phyloP scores from a whole-genome alignment of 805 yeast genomes.

The Zygosaccharomyces kombuchaensis region DNA sequence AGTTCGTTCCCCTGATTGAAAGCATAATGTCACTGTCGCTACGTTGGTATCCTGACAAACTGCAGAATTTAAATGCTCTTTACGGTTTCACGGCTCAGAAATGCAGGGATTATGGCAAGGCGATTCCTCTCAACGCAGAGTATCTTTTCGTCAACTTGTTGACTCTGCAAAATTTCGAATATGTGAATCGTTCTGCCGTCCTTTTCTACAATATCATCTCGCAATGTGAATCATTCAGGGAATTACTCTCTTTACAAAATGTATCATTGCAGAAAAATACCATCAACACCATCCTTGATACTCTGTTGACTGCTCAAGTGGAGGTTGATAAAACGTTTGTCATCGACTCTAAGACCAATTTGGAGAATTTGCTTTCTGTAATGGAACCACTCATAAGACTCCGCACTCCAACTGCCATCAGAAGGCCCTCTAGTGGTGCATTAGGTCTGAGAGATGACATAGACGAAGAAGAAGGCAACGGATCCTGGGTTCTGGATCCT shows the following conservation, averaged over 20 bases:
- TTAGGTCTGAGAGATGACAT: constrained; percentile 1
- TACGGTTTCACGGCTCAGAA: constrained; percentile 49
- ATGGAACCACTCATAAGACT: constrained; percentile 24
- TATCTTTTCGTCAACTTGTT: constrained; percentile 20
- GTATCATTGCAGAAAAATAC: constrained; percentile 47
- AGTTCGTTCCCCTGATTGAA: constrained; percentile 58
- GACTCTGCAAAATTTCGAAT: constrained; percentile 12
- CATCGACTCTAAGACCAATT: constrained; percentile 20
- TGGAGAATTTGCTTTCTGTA: constrained; percentile 22
- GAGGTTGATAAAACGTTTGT: constrained; percentile 32
- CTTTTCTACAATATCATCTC: constrained; percentile 22
- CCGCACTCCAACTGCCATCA: constrained; percentile 10
- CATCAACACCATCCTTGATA: constrained; percentile 57
- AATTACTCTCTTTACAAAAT: constrained; percentile 21
- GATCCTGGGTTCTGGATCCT: constrained; percentile 25
- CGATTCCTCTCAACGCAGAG: constrained; percentile 18
- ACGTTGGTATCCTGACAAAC: constrained; percentile 59
- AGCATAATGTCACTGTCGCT: constrained; percentile 63
- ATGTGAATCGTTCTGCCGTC: constrained; percentile 6
- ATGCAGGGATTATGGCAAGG: constrained; percentile 36
- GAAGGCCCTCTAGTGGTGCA: constrained; percentile 7
- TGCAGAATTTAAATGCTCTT: constrained; percentile 56
- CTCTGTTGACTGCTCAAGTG: constrained; percentile 31
- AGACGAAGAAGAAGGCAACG: constrained; percentile 23
- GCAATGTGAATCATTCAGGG: constrained; percentile 23